phyloP scores from a whole-genome alignment of 1,284 basidiomycete species.

The Taiwanofungus camphoratus region DNA sequence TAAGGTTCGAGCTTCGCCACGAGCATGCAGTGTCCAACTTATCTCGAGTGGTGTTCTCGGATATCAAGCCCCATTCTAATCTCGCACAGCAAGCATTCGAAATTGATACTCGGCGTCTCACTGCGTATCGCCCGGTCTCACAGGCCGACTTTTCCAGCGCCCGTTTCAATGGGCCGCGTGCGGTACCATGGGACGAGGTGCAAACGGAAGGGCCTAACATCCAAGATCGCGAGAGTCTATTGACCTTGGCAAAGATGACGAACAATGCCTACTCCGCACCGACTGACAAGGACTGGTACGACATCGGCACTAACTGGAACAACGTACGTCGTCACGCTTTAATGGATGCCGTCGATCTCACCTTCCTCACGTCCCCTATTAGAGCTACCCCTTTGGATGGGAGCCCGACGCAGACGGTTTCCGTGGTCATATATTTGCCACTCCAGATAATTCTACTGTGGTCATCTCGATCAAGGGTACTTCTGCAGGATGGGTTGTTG shows the following conservation, averaged over 20 bases:
- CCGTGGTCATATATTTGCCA: conserved; percentile 89
- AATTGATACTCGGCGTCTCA: conserved; percentile 7
- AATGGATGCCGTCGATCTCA: no score
- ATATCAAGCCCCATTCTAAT: conserved; percentile 6
- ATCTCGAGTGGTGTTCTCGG: conserved; percentile 20
- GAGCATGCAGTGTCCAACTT: conserved; percentile 41
- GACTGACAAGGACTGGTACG: conserved; percentile 70
- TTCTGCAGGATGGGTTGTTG: conserved; percentile 67
- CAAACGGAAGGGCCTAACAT: conserved; percentile 63
- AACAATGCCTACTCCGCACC: conserved; percentile 68
- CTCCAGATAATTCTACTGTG: conserved; percentile 78
- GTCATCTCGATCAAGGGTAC: conserved; percentile 94
- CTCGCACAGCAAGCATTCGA: conserved; percentile 3
- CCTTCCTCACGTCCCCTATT: no score
- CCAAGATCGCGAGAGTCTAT: conserved; percentile 72
- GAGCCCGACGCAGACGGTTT: conserved; percentile 84
- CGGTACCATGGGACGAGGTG: conserved; percentile 55
- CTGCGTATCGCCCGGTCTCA: conserved; percentile 35
- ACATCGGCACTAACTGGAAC: conserved; percentile 62
- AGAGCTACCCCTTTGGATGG: conserved; percentile 92
- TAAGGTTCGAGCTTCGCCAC: conserved; percentile 60
- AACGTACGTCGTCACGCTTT: conserved; percentile 37
- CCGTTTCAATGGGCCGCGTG: conserved; percentile 27
- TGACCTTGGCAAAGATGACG: conserved; percentile 91
- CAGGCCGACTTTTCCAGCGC: conserved; percentile 41